Percentiles rank a stretch among this genome's conserved stretches.
These are phyloP conservation scores for Sphenostylis stenocarpa DNA, from an alignment of 306 rosid species.

Conservation along the genomic window DNA sequence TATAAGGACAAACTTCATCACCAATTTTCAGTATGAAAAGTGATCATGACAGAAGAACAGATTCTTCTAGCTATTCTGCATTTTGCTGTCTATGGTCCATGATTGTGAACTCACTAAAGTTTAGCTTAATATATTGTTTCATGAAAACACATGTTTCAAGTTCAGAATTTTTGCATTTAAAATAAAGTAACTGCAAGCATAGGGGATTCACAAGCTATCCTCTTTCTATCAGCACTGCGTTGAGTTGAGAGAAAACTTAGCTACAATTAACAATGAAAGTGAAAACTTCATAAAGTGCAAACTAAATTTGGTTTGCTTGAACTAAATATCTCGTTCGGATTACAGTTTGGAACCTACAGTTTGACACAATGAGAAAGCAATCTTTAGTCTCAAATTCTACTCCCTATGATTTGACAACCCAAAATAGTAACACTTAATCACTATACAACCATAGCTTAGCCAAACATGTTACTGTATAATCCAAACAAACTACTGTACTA, in stretches of 20 bases:
- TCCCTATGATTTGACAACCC: not conserved
- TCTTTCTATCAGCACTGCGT: not conserved
- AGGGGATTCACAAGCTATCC: not conserved
- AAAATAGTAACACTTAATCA: not conserved
- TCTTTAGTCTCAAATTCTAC: not conserved
- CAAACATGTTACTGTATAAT: not conserved
- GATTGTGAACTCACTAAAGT: not conserved
- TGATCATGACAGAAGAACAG: not conserved
- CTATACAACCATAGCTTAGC: not conserved
- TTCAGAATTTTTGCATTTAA: not conserved
- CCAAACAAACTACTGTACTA: not conserved
- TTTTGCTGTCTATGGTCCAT: not conserved
- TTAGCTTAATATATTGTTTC: not conserved
- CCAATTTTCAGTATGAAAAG: not conserved
- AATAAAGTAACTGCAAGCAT: not conserved
- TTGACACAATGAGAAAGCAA: not conserved
- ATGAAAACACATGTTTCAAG: not conserved
- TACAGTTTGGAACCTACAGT: not conserved
- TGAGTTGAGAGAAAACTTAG: not conserved
- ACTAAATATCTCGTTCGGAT: not conserved
- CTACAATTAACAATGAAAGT: not conserved
- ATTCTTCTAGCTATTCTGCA: not conserved
- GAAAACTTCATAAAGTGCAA: not conserved
- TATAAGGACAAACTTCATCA: not conserved
- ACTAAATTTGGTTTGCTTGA: not conserved